A percentile compares a stretch with the other conserved stretches of the same genome.
phyloP scores from a whole-genome alignment of 2,329 filamentous ascomycete species.

The Aspergillus pseudoterreus region DNA sequence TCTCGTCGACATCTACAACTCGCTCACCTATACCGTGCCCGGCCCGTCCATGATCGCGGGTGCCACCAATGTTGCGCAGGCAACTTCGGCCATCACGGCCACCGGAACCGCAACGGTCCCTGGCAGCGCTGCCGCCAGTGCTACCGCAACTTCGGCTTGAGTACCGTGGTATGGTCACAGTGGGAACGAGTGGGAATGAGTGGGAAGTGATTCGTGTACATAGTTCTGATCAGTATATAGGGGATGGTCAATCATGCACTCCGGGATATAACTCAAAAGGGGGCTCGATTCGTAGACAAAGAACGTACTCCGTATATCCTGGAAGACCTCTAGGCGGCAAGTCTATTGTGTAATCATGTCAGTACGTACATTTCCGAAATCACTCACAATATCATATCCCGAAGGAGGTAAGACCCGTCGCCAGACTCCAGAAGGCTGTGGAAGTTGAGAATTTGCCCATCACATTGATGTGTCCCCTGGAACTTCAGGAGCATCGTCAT shows the following conservation, averaged over 20 bases:
- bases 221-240: not conserved
- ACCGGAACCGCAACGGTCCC: not conserved
- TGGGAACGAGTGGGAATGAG: not conserved
- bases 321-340: no score
- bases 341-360: no score
- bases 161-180: not conserved
- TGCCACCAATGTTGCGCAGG: not conserved
- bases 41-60: not conserved
- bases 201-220: not conserved
- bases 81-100: not conserved
- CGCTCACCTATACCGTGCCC: not conserved
- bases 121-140: not conserved
- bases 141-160: not conserved
- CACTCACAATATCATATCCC: no score
- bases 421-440: not conserved
- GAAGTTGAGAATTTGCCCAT: not conserved
- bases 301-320: no score
- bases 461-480: not conserved
- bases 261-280: no score
- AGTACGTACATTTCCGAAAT: no score
- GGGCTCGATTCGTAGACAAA: no score
- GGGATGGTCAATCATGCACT: no score
- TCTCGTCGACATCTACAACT: not conserved
- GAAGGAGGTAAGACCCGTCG: no score
- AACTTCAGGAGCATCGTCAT: conserved; percentile 1